Evolutionary conservation across 1,284 basidiomycete species (phyloP), one percentile per base, ranked within the genome.

Genomic region (Athelia psychrophila): DNA sequence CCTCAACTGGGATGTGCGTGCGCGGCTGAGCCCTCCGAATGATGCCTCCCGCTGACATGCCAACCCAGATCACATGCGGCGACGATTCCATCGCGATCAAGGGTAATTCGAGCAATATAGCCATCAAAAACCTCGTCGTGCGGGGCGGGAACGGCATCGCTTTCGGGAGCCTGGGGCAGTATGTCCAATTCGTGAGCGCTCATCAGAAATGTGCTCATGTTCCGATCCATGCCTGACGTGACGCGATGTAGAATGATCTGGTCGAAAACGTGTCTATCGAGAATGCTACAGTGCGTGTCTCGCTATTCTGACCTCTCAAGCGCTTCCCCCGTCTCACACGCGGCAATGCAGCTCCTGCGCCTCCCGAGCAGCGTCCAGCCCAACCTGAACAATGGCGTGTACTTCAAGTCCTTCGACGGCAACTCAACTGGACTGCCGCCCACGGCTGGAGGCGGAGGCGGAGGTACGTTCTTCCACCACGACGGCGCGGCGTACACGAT

Each of bases 1-100:
- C 53, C 56, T 76, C 33, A 78, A 83, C 59, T 83, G 76, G 75
- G 79, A 82, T 61, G 72, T 73, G 36, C 47, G 69, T 60, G 16
- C 13, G 13, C 13, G 27, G 25, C 48, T 24, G 36, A n/a, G 10
- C 18, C 20, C 16, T 2, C 18, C 19, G 51, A 3, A 38, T 9
- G 33, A 27, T 47, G 18, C 18, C 30, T 27, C 45, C 48, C 23
- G 48, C 44, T 30, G 19, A 40, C 32, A 23, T 12, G 27, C 36
- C 33, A 13, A 15, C 16, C n/a, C 49, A 70, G 69, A 64, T 83
- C 24, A 84, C 80, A 20, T 77, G 75, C 50, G 83, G 84, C 12
- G 85, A 86, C 60, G 84, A 86, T 62, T 85, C 82, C 57, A 64
- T 86, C n/a, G 82, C 82, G 4, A 78, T 85, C 66, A 86, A 85